Base-by-base conservation (phyloP, 2,329 filamentous ascomycete species). In the Apiospora phragmitis region DNA sequence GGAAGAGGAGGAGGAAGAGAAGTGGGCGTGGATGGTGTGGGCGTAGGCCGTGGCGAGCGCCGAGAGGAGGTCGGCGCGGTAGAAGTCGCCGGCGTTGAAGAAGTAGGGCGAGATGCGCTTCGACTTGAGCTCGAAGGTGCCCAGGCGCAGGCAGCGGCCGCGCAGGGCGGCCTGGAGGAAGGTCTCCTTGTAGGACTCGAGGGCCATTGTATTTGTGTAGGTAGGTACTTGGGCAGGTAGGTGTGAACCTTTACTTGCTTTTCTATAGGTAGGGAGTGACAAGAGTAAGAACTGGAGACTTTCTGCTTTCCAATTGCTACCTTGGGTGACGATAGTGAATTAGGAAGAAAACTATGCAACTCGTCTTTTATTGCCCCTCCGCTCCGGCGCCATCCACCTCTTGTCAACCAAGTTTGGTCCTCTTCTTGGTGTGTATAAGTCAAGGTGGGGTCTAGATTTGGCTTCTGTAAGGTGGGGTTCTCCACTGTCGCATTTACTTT, bases 41-140 rank as follows among this genome's bases (percentile, higher is more conserved):
- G 95, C 95, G 82, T 95, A 98, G 71, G 95, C 94, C 51, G 90
- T 88, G 68, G 92, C 89, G 75, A 97, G 93, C 70, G 94, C 90
- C 73, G 88, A 89, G 73, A 97, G 90, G 41, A 97, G 89, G 73
- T 91, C 88, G 29, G 92, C 92, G 68, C 91, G 91, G 86, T 96
- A 94, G 83, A 98, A 97, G 77, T 93, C 90, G 72, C 95, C 94
- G 65, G 95, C 94, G 83, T 97, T 98, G 90, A 98, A 97, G 87
- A 98, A 98, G 88, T 98, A 98, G 55, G 96, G 96, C 16, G 94
- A 97, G 77, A 87, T 87, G 78, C 95, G 93, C 83, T 94, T 93
- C 69, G 95, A 98, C 85, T 99, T 99, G 79, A 99, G 90, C 76
- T 92, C 93, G 84, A 94, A 96, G 80, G 88, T 90, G 81, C 94